Base-by-base conservation (phyloP, 2,329 filamentous ascomycete genomes). In the Penicillium sp. region DNA sequence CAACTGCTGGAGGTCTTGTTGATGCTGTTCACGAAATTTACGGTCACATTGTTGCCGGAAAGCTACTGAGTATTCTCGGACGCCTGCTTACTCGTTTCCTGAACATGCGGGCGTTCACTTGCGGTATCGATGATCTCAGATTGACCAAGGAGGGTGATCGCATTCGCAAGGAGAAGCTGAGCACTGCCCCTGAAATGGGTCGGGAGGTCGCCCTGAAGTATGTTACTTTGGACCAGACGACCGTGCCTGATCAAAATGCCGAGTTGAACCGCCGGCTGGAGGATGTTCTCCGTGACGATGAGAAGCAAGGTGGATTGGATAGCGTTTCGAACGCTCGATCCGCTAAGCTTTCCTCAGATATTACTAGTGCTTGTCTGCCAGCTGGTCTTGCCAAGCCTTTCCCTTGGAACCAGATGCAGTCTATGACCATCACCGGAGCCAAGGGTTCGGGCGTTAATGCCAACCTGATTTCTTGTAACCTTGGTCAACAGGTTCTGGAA, bases 351-450 rank as follows among this genome's bases (percentile, higher is more conserved):
- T 97, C 93, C 3, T 86, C 89, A 13, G 83, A 80, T 1, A 87
- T 97, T 37, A 96, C 92, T 8, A 80, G 80, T 40, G 83, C 84
- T 2, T 96, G 91, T 72, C 81, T 99, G 60, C 94, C 94, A 0
- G 75, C 78, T 17, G 91, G 90, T 34, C 83, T 99, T 23, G 86
- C 90, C 65, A 99, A 97, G 75, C 84, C 89, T 7, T 99, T 99
- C 73, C 94, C 94, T 1, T 88, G 88, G 68, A 99, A 99, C 68
- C 93, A 97, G 75, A 99, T 99, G 93, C 94, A 99, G 79, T 86
- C 90, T 59, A 99, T 99, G 94, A 99, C 94, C 18, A 89, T 88
- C 12, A 97, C 94, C 50, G 94, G 94, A 71, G 94, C 94, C 45
- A 99, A 99, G 77, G 94, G 94, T 69, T 89, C 85, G 48, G 80